Evolutionary conservation across 2,329 filamentous ascomycete genomes (phyloP), one percentile per base, ranked within the genome.

Genomic region (Fusarium transvaalense): DNA sequence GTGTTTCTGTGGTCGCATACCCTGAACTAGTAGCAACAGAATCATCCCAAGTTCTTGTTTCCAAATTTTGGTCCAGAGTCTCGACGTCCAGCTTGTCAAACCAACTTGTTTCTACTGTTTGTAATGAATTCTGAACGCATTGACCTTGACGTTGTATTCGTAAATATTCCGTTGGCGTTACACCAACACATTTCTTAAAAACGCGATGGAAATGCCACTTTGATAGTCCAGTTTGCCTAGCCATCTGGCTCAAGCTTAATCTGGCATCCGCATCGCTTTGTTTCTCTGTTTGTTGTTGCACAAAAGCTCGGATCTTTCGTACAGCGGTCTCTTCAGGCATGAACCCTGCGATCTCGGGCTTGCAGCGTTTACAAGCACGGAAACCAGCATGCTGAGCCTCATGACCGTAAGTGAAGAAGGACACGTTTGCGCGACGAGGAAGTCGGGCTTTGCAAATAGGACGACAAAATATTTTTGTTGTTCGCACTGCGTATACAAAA

Each of bases 371-470:
- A 77, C 88, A 90, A 0, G 87, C 78, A 25, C 87, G 80, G 71
- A 83, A 89, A 2, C 87, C 83, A 8, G 77, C 82, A 1, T 69
- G 66, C 41, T 78, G 76, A 2, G 88, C 88, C 31, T 83, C 79
- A 1, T 73, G 62, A 0, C 80, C 72, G 0, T 78, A 81, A 17
- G 81, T 74, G 76, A 83, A 88, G 76, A 89, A 91, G 2, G 77
- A 75, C 5, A 90, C 83, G 50, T 91, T 91, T 50, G 86, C 84
- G 45, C 88, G 83, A 3, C 88, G 83, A 2, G 89, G 87, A 14
- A 90, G 83, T 0, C 88, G 83, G 3, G 86, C 86, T 17, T 85
- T 84, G 74, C 88, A 91, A 21, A 83, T 86, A 2, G 88, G 87
- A 2, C 88, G 83, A 74, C 88, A 90, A 77, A 88, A 90, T 61